Conservation (phyloP, 257 asterid species). For the Anisodus acutangulus region DNA sequence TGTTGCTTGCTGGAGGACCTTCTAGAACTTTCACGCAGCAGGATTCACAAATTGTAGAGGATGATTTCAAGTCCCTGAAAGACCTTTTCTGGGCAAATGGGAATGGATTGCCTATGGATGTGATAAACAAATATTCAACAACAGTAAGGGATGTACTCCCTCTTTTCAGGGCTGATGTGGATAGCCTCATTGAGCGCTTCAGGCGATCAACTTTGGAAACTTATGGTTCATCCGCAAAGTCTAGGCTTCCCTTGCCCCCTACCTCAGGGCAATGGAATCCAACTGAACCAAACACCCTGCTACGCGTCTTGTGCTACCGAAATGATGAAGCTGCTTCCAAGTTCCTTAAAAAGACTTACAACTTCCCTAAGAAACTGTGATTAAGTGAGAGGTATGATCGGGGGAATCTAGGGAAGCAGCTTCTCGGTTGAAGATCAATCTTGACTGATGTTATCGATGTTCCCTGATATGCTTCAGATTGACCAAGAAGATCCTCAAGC, state of each 20-base stretch:
- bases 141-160: conserved; percentile 73
- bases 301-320: conserved; percentile 87
- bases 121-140: conserved; percentile 71
- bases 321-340: conserved; percentile 87
- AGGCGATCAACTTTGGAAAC: conserved; percentile 66
- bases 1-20: conserved; percentile 95
- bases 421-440: not conserved
- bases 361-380: conserved; percentile 80
- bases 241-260: conserved; percentile 89
- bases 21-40: conserved; percentile 66
- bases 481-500: conserved; percentile 4
- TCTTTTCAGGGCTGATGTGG: conserved; percentile 72
- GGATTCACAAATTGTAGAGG: conserved; percentile 79
- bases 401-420: conserved; percentile 3
- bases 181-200: conserved; percentile 67
- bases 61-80: conserved; percentile 79
- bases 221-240: conserved; percentile 76
- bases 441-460: not conserved
- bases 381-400: not conserved
- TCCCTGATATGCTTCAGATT: conserved; percentile 22
- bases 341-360: conserved; percentile 90
- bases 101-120: conserved; percentile 79
- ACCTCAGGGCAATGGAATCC: conserved; percentile 95
- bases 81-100: conserved; percentile 94
- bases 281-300: conserved; percentile 81